Evolutionary conservation across 2,329 filamentous ascomycete genomes (phyloP).

Genomic region (Dactylella cylindrospora): DNA sequence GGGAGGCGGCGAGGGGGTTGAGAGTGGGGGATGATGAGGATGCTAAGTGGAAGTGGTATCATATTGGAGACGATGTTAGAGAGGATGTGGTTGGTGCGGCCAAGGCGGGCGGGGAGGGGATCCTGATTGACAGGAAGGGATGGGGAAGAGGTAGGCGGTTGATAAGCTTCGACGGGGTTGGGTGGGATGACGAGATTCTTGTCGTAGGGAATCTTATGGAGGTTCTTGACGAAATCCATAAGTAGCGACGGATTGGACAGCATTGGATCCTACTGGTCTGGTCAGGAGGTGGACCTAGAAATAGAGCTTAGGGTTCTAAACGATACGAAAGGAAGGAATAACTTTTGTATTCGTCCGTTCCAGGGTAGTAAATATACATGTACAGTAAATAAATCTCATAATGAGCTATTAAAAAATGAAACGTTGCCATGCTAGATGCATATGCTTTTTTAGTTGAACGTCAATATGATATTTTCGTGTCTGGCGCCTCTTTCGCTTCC

Average conservation of each 20-base stretch:
- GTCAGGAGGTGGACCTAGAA: no score
- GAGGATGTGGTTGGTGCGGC: constrained; percentile 65
- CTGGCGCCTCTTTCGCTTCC: no score
- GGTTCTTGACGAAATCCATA: constrained; percentile 1
- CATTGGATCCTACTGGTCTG: background rate
- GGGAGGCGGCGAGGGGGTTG: constrained; percentile 46
- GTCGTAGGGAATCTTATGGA: constrained; percentile 16
- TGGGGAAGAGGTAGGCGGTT: background rate
- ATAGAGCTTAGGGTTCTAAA: background rate
- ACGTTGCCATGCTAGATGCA: no score
- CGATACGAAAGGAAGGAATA: background rate
- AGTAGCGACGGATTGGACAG: background rate
- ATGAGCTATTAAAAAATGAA: no score
- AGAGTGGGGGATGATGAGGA: constrained; percentile 40
- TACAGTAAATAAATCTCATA: no score
- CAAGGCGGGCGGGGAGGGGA: constrained; percentile 62
- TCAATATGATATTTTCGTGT: no score
- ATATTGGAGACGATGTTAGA: constrained; percentile 60
- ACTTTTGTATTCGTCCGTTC: background rate
- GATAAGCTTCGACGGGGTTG: constrained; percentile 1
- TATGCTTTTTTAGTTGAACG: no score
- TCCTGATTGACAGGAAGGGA: constrained; percentile 53
- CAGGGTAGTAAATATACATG: no score
- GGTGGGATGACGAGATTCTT: constrained; percentile 5
- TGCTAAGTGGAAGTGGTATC: constrained; percentile 54